Evolutionary conservation across 2,329 filamentous ascomycete species (phyloP), one percentile per base, ranked within the genome.

Genomic region (Diaporthe helianthi): DNA sequence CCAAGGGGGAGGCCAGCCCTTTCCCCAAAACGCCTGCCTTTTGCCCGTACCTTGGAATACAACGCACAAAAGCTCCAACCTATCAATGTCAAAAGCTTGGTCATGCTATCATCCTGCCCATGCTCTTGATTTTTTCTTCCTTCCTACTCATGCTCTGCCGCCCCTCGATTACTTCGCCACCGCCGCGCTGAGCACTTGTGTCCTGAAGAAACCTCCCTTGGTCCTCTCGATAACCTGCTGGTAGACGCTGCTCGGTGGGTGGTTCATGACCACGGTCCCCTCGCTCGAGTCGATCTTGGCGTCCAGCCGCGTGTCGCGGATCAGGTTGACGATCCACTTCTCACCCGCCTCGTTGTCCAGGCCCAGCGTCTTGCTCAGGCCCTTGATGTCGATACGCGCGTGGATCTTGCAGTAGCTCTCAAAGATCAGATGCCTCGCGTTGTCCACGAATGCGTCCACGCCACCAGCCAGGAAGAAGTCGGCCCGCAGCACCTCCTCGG

Each of bases 351-450:
- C 93, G 76, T 94, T 91, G 79, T 92, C 93, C 73, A 99, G 87
- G 74, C 95, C 96, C 71, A 99, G 90, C 80, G 96, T 93, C 73
- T 90, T 92, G 73, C 94, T 97, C 70, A 99, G 89, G 76, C 98
- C 96, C 88, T 94, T 94, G 81, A 99, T 98, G 81, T 98, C 95
- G 80, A 99, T 99, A 76, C 95, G 89, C 79, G 97, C 94, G 82
- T 98, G 97, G 80, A 99, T 99, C 89, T 98, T 98, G 93, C 96
- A 99, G 88, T 99, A 99, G 81, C 90, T 94, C 86, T 99, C 96
- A 67, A 95, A 98, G 80, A 99, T 98, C 71, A 99, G 86, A 85
- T 99, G 96, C 78, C 96, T 89, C 47, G 96, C 96, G 60, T 93
- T 91, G 78, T 98, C 95, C 73, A 99, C 93, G 79, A 99, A 99